phyloP scores from a whole-genome alignment of 345 rosid genomes.

The Clarkia xantiana region DNA sequence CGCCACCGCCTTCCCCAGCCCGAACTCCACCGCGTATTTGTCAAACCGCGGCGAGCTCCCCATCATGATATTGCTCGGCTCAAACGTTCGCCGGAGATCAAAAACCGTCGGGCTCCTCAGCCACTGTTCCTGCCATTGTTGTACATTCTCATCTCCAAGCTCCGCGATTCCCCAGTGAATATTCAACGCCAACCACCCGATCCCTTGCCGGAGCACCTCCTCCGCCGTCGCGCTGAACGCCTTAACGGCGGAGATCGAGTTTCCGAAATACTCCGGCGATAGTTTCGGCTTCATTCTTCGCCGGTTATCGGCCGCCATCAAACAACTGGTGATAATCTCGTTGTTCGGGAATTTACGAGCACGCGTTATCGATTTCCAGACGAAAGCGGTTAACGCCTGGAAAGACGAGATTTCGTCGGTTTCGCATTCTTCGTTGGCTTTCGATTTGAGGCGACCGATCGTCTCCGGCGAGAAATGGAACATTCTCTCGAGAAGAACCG shows the following conservation, averaged over 20 bases:
- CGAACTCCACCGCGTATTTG: constrained; percentile 64
- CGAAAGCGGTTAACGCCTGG: constrained; percentile 45
- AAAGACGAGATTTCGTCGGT: constrained; percentile 54
- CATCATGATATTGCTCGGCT: constrained; percentile 44
- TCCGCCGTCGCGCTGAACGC: constrained; percentile 30
- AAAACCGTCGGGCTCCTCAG: constrained; percentile 26
- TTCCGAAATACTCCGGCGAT: constrained; percentile 47
- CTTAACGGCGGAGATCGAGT: constrained; percentile 25
- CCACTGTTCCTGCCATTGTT: constrained; percentile 31
- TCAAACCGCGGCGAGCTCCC: constrained; percentile 81
- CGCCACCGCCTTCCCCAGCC: constrained; percentile 60
- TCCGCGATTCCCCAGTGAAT: constrained; percentile 33
- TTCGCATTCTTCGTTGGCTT: constrained; percentile 28
- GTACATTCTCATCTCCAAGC: constrained; percentile 23
- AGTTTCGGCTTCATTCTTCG: constrained; percentile 39
- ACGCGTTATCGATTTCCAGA: constrained; percentile 52
- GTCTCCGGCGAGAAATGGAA: constrained; percentile 52
- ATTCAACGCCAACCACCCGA: constrained; percentile 60
- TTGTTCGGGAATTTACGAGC: constrained; percentile 21
- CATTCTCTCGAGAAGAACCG: constrained; percentile 34
- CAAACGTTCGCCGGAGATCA: constrained; percentile 28
- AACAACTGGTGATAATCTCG: constrained; percentile 28
- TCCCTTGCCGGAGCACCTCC: constrained; percentile 31
- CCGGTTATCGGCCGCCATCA: constrained; percentile 36
- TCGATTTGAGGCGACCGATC: constrained; percentile 32